Evolutionary conservation across 371 early-diverging fungal genomes (phyloP).

Genomic region (Apophysomyces sp.): DNA sequence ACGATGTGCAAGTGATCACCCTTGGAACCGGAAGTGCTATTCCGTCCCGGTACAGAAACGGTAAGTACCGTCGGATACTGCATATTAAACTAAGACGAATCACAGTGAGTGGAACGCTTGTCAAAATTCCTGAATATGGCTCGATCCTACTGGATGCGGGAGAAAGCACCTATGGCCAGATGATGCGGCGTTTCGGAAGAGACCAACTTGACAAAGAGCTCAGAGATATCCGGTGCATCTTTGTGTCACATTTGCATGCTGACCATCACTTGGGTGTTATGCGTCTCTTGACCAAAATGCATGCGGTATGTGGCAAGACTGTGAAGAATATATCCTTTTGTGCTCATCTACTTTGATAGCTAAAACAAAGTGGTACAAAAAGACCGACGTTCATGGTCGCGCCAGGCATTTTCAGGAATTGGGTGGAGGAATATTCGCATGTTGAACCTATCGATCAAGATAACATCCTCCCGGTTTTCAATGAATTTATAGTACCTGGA

Average conservation of each 20-base stretch:
- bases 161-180: conserved; percentile 95
- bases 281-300: conserved; percentile 66
- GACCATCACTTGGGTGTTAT: conserved; percentile 98
- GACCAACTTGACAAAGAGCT: conserved; percentile 41
- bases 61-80: conserved; percentile 37
- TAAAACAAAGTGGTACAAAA: not conserved
- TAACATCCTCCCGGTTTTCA: not conserved
- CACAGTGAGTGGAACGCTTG: conserved; percentile 82
- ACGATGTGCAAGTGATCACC: conserved; percentile 61
- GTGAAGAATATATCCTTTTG: not conserved
- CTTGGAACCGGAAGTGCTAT: conserved; percentile 97
- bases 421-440: conserved; percentile 71
- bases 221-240: conserved; percentile 70
- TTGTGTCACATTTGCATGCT: conserved; percentile 98
- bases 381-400: conserved; percentile 40
- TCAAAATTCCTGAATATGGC: conserved; percentile 62
- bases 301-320: conserved; percentile 33
- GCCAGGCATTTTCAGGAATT: conserved; percentile 59
- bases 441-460: conserved; percentile 58
- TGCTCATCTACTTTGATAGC: not conserved
- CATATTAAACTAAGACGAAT: conserved; percentile 2
- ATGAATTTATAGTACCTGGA: not conserved
- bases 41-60: conserved; percentile 97
- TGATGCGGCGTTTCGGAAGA: conserved; percentile 76
- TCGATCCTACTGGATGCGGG: conserved; percentile 93